phyloP scores from a whole-genome alignment of 2,329 filamentous ascomycete species.

The Epichloe amarillans region DNA sequence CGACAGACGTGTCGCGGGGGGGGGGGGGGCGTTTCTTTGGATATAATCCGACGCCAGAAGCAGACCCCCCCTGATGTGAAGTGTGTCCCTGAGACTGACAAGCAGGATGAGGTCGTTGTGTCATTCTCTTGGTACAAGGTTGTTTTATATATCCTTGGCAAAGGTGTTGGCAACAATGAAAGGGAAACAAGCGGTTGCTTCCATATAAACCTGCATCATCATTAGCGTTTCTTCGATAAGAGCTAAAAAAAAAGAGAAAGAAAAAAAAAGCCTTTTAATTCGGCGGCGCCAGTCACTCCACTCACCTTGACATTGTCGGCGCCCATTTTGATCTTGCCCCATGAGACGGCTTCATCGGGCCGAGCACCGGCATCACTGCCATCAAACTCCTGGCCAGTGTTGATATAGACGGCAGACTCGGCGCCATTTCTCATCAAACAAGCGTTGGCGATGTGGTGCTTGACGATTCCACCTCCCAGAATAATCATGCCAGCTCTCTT shows the following conservation, averaged over 20 bases:
- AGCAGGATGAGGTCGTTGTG: no score
- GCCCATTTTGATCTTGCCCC: conserved; percentile 92
- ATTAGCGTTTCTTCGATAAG: neutral
- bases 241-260: neutral
- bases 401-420: conserved; percentile 94
- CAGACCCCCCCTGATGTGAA: neutral
- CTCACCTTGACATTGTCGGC: conserved; percentile 80
- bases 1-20: neutral
- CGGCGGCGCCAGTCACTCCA: neutral
- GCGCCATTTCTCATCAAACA: conserved; percentile 96
- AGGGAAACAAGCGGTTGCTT: conserved; percentile 52
- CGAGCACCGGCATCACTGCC: conserved; percentile 90
- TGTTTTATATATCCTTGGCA: conserved; percentile 34
- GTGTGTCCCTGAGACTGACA: no score
- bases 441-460: conserved; percentile 97
- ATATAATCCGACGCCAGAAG: neutral
- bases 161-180: conserved; percentile 56
- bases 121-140: neutral
- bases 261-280: neutral
- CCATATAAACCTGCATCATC: conserved; percentile 41
- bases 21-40: neutral
- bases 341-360: conserved; percentile 93
- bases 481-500: conserved; percentile 91
- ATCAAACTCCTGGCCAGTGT: conserved; percentile 95
- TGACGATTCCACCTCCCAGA: conserved; percentile 85